Percentiles rank a stretch among this genome's conserved stretches.
Conservation (phyloP, 768 basidiomycete species). For the Psilocybe cyanescens region DNA sequence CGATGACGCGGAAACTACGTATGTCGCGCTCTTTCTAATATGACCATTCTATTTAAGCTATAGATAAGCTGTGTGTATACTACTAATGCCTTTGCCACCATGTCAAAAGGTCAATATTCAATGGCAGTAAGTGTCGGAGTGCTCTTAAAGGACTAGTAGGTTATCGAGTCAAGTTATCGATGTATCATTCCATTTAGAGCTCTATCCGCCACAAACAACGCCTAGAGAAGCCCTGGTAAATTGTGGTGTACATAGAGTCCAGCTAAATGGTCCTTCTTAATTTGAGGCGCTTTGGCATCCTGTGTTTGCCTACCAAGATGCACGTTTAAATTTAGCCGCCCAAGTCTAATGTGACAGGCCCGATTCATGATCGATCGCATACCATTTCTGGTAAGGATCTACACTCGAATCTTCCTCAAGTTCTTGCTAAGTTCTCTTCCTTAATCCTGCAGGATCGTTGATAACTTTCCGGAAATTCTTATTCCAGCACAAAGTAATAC, state of each 20-base stretch:
- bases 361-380: conserved; percentile 25
- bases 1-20: background rate
- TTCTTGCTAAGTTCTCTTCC: background rate
- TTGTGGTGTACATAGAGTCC: background rate
- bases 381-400: conserved; percentile 25
- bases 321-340: conserved; percentile 20
- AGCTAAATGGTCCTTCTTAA: conserved; percentile 8
- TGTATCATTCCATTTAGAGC: background rate
- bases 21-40: background rate
- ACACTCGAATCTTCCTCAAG: conserved; percentile 20
- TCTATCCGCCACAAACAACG: conserved; percentile 2
- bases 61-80: background rate
- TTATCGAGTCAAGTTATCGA: background rate
- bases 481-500: background rate
- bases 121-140: conserved; percentile 12
- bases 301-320: conserved; percentile 10
- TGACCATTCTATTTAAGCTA: background rate
- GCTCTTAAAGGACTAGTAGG: background rate
- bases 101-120: background rate
- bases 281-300: conserved; percentile 12
- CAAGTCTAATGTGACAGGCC: conserved; percentile 15
- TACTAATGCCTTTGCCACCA: background rate
- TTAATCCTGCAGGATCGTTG: background rate
- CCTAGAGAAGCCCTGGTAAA: background rate
- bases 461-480: conserved; percentile 10